Base-by-base conservation (phyloP, 805 yeast species). In the Candida boleticola region DNA sequence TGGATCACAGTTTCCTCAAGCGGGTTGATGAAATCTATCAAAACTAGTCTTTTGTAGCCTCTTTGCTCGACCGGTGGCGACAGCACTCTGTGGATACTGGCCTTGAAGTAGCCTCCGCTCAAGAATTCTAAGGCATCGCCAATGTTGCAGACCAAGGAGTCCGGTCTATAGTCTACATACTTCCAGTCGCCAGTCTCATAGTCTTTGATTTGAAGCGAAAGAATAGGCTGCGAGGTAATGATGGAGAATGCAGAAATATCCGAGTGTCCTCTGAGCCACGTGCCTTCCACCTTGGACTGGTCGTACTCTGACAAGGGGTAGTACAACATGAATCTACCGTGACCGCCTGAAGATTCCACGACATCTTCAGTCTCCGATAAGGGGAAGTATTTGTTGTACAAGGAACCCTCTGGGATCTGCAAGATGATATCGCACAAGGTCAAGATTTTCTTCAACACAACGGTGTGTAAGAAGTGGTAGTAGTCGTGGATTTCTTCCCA, bases 181-280 rank as follows among this genome's bases (percentile, higher is more conserved):
- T 55, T 61, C 73, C 73, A 70, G 9, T 57, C 50, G 1, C 67
- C 66, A 11, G 63, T 58, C 32, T 55, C 63, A 36, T 60, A 58
- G 39, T 68, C 72, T 41, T 61, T 55, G 38, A 70, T 64, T 46
- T 70, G 76, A 22, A 70, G 54, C 5, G 73, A 57, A 3, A 68
- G 49, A 36, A 70, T 66, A 19, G 74, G 68, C 48, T 68, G 72
- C 9, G 72, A 66, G 1, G 69, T 58, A 22, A 70, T 67, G 40
- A 68, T 66, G 1, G 74, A 56, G 36, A 70, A 60, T 1, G 65
- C 74, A 43, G 64, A 58, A 16, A 61, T 64, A 50, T 74, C 79
- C 22, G 74, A 66, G 46, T 74, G 79, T 2, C 79, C 79, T 37
- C 77, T 58, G 22, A 74, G 55, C 70, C 71, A 72, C 2, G 71